A percentile compares a stretch with the other conserved stretches of the same genome.
These are phyloP conservation scores for Kluyveromyces nonfermentans DNA, from an alignment of 805 yeast species.

Conservation along the genomic window DNA sequence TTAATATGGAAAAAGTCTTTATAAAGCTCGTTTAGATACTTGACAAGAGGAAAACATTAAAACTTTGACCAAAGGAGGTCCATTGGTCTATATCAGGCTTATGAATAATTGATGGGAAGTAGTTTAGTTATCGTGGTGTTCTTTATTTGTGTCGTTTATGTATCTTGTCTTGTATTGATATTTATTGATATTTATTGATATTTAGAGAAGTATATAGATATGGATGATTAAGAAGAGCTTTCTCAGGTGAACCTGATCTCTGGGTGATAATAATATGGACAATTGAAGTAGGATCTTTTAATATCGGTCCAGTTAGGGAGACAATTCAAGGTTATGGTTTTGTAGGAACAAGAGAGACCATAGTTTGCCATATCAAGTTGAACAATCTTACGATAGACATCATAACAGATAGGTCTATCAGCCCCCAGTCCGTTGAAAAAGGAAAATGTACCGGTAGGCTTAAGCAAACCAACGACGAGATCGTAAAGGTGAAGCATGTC, in stretches of 20 bases:
- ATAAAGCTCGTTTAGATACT: neutral
- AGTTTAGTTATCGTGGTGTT: no score
- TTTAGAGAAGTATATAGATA: no score
- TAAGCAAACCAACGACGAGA: conserved; percentile 66
- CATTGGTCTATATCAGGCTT: no score
- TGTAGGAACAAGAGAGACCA: conserved; percentile 60
- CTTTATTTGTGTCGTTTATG: no score
- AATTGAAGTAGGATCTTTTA: conserved; percentile 28
- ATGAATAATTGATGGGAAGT: no score
- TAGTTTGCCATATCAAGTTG: conserved; percentile 70
- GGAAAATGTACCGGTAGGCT: conserved; percentile 76
- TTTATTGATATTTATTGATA: no score
- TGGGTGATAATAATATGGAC: conserved; percentile 29
- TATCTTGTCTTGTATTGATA: no score
- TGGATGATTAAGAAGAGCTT: no score
- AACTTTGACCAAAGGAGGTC: no score
- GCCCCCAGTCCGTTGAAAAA: conserved; percentile 90
- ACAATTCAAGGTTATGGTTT: conserved; percentile 16
- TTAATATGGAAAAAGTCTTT: no score
- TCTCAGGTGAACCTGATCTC: conserved; percentile 15
- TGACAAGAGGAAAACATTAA: no score
- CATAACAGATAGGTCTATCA: conserved; percentile 63
- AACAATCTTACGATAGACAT: conserved; percentile 78
- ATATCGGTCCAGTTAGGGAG: conserved; percentile 28
- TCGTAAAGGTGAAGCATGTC: conserved; percentile 87